Evolutionary conservation across 768 basidiomycete genomes (phyloP), one percentile per base, ranked within the genome.

Genomic region (Lepiota brunneoincarnata): DNA sequence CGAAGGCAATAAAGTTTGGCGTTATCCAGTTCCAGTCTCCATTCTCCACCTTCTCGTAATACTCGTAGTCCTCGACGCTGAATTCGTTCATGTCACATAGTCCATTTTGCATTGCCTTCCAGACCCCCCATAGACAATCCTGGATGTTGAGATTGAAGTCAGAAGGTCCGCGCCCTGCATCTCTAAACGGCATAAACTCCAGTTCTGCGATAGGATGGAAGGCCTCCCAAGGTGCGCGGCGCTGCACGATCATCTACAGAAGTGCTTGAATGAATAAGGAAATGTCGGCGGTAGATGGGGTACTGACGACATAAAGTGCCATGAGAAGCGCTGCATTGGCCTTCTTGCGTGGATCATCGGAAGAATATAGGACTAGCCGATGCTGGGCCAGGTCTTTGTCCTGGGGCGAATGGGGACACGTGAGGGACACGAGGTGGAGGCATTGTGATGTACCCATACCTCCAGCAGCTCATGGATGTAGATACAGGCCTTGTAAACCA

Each of bases 11-110:
- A 64, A 94, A 93, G 58, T 88, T 81, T 1, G 91, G 91, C 0
- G 91, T 92, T 70, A 93, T 79, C 91, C 91, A 95, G 64, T 96
- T 96, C 89, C 93, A 94, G 68, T 95, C 93, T 12, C 91, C 90
- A 64, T 93, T 93, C 70, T 93, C 92, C 39, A 95, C 93, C 70
- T 94, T 94, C 67, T 98, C 95, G 67, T 94, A 96, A 66, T 76
- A 88, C 68, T 94, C 92, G 66, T 98, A 98, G 58, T 95, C 93
- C 57, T 90, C 88, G 41, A 93, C 83, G 64, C 85, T 89, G 70
- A 98, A 98, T 60, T 91, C 90, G 66, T 93, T 91, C 80, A 96
- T 87, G 62, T 98, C 96, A 70, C 91, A 93, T 0, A 99, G 77
- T 11, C 89, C 86, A 57, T 95, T 90, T 71, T 96, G 89, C 80